Evolutionary conservation across 805 yeast genomes (phyloP).

Genomic region (Candida pseudofarinosa): DNA sequence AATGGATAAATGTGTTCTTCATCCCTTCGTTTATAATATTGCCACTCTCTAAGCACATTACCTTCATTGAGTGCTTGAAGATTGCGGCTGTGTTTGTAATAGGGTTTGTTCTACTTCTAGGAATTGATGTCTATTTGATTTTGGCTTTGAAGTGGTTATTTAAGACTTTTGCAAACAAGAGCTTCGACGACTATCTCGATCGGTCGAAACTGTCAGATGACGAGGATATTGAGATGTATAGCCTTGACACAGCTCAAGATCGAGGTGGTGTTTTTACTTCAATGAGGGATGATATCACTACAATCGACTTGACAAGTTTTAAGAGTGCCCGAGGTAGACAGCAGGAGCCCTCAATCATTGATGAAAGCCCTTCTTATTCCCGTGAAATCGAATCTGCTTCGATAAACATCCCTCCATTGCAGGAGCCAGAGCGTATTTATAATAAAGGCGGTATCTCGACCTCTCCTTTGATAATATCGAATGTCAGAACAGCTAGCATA

Average conservation of each 20-base stretch:
- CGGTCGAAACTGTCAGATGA: slow-evolving; percentile 9
- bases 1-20: slow-evolving; percentile 78
- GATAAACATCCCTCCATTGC: background rate
- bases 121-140: slow-evolving; percentile 42
- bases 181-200: slow-evolving; percentile 2
- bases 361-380: slow-evolving; percentile 16
- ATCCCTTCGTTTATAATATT: slow-evolving; percentile 72
- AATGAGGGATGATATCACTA: slow-evolving; percentile 35
- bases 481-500: background rate
- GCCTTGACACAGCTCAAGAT: slow-evolving; percentile 6
- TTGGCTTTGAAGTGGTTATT: slow-evolving; percentile 19
- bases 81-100: slow-evolving; percentile 70
- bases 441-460: slow-evolving; percentile 8
- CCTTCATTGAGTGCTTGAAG: slow-evolving; percentile 64
- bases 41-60: slow-evolving; percentile 63
- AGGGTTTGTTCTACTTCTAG: slow-evolving; percentile 52
- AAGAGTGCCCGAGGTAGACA: slow-evolving; percentile 14
- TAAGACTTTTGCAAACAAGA: slow-evolving; percentile 6
- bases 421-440: slow-evolving; percentile 15
- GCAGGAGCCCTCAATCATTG: slow-evolving; percentile 1
- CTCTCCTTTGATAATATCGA: background rate
- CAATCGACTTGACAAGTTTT: slow-evolving; percentile 26
- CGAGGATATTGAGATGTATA: slow-evolving; percentile 12
- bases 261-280: slow-evolving; percentile 15
- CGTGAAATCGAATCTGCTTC: slow-evolving; percentile 4